phyloP scores from a whole-genome alignment of 1,284 basidiomycete genomes.

The Melampsora occidentalis region DNA sequence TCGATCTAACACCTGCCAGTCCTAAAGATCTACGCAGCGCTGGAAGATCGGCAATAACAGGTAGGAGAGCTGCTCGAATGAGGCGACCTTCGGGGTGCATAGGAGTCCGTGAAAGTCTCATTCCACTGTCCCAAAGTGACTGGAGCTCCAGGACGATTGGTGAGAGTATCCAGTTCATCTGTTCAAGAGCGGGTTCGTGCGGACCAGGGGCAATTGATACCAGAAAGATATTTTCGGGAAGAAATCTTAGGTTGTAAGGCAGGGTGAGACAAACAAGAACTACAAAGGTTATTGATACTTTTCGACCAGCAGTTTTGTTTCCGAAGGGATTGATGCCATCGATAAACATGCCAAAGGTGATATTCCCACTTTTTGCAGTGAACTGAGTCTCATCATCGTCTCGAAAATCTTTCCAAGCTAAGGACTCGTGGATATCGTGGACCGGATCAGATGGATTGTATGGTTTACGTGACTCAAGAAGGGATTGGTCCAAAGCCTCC shows the following conservation, averaged over 20 bases:
- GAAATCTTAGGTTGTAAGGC: constrained; percentile 44
- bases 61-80: constrained; percentile 7
- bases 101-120: constrained; percentile 36
- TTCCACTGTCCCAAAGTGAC: constrained; percentile 51
- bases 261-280: constrained; percentile 31
- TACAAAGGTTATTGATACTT: constrained; percentile 17
- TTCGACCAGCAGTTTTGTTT: neutral
- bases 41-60: constrained; percentile 44
- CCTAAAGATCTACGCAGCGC: constrained; percentile 41
- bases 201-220: constrained; percentile 55
- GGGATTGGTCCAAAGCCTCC: neutral
- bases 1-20: constrained; percentile 11
- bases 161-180: constrained; percentile 52
- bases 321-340: constrained; percentile 35
- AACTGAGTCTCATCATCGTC: neutral
- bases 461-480: neutral
- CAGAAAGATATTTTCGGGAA: constrained; percentile 45
- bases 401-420: constrained; percentile 3
- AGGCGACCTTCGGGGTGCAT: neutral
- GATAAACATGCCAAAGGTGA: constrained; percentile 32
- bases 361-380: neutral
- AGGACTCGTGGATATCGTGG: constrained; percentile 16
- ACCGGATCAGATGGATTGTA: neutral
- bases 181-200: constrained; percentile 52
- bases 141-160: constrained; percentile 52